Conservation (phyloP, 306 rosid genomes). For the Acacia melanoxylon region DNA sequence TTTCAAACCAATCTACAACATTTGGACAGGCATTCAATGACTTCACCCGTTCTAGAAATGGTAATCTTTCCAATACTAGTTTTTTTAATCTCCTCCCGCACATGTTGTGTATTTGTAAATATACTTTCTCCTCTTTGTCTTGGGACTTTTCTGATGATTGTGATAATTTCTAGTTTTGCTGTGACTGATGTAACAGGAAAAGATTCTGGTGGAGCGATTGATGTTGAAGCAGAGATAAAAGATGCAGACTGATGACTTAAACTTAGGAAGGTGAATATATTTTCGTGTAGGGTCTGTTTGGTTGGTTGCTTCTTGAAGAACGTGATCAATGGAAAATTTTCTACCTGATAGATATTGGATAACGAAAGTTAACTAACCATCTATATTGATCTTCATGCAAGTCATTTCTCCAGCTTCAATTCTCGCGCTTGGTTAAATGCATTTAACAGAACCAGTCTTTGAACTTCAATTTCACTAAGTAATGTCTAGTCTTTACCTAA, state of each 20-base stretch:
- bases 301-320: background rate
- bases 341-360: background rate
- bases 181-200: constrained; percentile 51
- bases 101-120: background rate
- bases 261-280: background rate
- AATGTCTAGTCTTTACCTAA: background rate
- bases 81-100: background rate
- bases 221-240: constrained; percentile 88
- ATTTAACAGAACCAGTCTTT: background rate
- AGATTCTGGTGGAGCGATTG: constrained; percentile 64
- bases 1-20: constrained; percentile 76
- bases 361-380: background rate
- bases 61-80: constrained; percentile 42
- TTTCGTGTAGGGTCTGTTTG: background rate
- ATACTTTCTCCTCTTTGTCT: background rate
- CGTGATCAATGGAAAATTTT: background rate
- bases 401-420: background rate
- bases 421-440: background rate
- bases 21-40: constrained; percentile 83
- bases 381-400: background rate
- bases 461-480: constrained; percentile 6
- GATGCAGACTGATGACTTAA: constrained; percentile 69
- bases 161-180: background rate
- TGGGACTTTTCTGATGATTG: background rate
- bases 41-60: constrained; percentile 60